These are phyloP conservation scores for Rhodotorula sp. DNA, from an alignment of 1,284 basidiomycete species.

Conservation along the genomic window DNA sequence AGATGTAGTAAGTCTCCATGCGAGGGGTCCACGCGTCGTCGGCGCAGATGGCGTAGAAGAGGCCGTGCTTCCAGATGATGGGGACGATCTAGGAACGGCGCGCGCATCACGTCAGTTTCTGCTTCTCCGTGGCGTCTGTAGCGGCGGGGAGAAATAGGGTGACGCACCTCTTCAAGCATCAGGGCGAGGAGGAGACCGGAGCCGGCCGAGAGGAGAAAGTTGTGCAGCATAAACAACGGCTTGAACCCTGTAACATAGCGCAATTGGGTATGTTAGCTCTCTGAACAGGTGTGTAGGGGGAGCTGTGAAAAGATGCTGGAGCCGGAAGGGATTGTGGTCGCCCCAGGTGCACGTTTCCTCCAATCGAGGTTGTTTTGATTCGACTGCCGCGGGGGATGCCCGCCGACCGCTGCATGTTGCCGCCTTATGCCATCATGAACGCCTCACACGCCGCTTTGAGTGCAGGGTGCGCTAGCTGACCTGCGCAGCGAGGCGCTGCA, in stretches of 20 bases:
- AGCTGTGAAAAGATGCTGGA: neutral
- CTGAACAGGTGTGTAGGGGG: neutral
- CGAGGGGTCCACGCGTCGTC: conserved; percentile 72
- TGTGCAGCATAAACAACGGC: conserved; percentile 86
- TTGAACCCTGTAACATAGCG: conserved; percentile 64
- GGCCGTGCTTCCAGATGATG: conserved; percentile 66
- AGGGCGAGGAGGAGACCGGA: conserved; percentile 76
- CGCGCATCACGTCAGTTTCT: neutral
- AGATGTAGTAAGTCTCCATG: conserved; percentile 74
- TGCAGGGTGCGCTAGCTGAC: too few species aligned
- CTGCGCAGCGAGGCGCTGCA: neutral
- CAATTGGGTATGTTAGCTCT: neutral
- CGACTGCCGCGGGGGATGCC: too few species aligned
- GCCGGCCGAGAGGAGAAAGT: conserved; percentile 78
- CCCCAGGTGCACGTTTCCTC: too few species aligned
- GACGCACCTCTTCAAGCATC: conserved; percentile 83
- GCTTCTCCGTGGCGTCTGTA: too few species aligned
- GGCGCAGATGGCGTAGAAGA: conserved; percentile 77
- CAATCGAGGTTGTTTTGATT: neutral
- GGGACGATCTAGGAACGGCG: conserved; percentile 56
- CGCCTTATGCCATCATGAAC: too few species aligned
- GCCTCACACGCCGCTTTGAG: too few species aligned
- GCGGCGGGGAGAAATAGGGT: neutral
- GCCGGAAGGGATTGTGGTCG: too few species aligned
- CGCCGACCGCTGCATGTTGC: too few species aligned